Conservation (phyloP, 73 alveolate species). For the Halteria grandinella region DNA sequence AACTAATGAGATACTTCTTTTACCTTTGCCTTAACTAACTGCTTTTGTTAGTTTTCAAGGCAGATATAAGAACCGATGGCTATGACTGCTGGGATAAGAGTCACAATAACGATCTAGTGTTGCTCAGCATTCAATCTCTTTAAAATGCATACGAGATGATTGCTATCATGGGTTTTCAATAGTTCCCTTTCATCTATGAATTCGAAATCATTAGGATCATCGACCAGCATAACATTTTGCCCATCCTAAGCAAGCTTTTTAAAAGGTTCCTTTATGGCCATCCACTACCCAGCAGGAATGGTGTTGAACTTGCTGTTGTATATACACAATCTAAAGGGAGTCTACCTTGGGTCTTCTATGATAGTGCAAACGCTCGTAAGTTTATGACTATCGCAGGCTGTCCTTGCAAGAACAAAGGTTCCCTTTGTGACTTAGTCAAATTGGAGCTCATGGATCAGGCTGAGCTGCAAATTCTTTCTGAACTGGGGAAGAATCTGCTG, state of each 20-base stretch:
- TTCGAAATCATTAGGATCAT: slow-evolving; percentile 7
- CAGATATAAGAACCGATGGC: not conserved
- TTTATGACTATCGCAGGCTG: too few species aligned
- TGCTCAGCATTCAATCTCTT: not conserved
- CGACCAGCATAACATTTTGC: not conserved
- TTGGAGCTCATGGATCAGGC: too few species aligned
- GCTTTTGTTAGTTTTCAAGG: not conserved
- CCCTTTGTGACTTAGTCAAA: too few species aligned
- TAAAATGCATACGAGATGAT: not conserved
- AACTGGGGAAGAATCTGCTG: too few species aligned
- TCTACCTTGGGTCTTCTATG: too few species aligned
- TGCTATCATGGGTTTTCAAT: not conserved
- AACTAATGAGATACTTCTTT: not conserved
- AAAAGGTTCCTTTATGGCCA: not conserved
- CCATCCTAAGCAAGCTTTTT: not conserved
- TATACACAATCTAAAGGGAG: too few species aligned
- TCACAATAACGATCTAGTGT: not conserved
- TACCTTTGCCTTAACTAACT: not conserved
- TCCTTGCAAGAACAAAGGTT: too few species aligned
- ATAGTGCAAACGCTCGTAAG: too few species aligned
- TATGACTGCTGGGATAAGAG: not conserved
- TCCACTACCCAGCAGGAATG: too few species aligned
- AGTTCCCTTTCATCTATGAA: not conserved
- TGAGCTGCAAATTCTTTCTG: too few species aligned
- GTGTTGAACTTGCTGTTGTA: too few species aligned